Evolutionary conservation across 176 grass and related monocot genomes (phyloP).

Genomic region (Eleusine indica): DNA sequence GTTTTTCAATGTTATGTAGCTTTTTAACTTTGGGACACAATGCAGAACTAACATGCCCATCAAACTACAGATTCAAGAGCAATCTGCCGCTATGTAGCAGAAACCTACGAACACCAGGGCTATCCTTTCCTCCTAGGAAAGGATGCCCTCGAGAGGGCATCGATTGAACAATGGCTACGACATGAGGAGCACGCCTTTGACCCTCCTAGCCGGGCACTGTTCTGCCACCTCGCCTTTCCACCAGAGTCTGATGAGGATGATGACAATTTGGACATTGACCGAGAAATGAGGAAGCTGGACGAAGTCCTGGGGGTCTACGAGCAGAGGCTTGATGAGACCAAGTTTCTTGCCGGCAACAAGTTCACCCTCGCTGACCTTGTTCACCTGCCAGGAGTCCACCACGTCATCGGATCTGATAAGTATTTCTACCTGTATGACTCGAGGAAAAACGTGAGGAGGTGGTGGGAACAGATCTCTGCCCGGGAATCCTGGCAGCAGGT

Average conservation of each 20-base stretch:
- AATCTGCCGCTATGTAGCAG: slow-evolving; percentile 80
- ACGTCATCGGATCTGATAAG: slow-evolving; percentile 49
- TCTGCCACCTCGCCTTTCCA: slow-evolving; percentile 76
- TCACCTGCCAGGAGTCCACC: slow-evolving; percentile 68
- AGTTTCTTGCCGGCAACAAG: slow-evolving; percentile 69
- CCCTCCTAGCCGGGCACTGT: slow-evolving; percentile 72
- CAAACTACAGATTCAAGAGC: slow-evolving; percentile 78
- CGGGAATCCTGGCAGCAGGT: slow-evolving; percentile 70
- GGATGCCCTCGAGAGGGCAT: slow-evolving; percentile 87
- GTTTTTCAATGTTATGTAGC: neutral
- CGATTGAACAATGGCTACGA: slow-evolving; percentile 95
- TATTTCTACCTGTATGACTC: slow-evolving; percentile 64
- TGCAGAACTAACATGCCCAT: slow-evolving; percentile 21
- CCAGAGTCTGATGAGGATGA: slow-evolving; percentile 19
- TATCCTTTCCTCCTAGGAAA: slow-evolving; percentile 77
- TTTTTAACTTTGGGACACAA: neutral
- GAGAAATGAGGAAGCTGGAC: slow-evolving; percentile 54
- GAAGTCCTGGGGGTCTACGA: slow-evolving; percentile 85
- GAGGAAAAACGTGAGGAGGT: slow-evolving; percentile 83
- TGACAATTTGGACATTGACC: slow-evolving; percentile 11
- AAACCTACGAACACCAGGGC: slow-evolving; percentile 60
- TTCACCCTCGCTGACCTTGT: slow-evolving; percentile 87
- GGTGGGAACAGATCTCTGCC: slow-evolving; percentile 64
- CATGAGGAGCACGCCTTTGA: slow-evolving; percentile 90
- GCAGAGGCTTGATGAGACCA: slow-evolving; percentile 62